Evolutionary conservation across 1,284 basidiomycete genomes (phyloP).

Genomic region (Schizopora paradoxa): DNA sequence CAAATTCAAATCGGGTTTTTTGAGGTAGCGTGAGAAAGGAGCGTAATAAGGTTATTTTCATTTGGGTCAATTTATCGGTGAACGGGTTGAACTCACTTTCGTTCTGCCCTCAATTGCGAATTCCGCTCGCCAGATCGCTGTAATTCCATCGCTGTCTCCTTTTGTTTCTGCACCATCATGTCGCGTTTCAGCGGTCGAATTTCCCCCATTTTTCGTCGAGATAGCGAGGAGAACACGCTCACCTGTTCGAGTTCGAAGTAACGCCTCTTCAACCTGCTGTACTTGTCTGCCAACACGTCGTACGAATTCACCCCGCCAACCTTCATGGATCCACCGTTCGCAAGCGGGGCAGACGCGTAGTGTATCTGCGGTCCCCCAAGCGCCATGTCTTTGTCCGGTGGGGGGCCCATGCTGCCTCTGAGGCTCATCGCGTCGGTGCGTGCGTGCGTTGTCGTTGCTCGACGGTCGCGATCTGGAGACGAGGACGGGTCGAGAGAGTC

Average conservation of each 20-base stretch:
- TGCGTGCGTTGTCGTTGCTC: neutral
- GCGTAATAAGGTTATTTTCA: neutral
- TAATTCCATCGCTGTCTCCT: conserved; percentile 48
- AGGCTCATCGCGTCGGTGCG: neutral
- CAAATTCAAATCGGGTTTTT: conserved; percentile 12
- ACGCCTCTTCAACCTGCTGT: conserved; percentile 54
- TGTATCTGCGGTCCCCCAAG: no score
- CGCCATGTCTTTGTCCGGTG: conserved; percentile 42
- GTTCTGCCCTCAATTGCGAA: conserved; percentile 49
- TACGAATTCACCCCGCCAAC: conserved; percentile 36
- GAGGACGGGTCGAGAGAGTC: neutral
- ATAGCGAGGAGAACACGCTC: conserved; percentile 25
- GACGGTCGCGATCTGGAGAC: neutral
- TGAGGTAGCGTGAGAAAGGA: neutral
- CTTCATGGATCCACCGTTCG: conserved; percentile 24
- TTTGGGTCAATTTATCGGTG: conserved; percentile 12
- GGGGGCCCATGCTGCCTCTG: conserved; percentile 25
- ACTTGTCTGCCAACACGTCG: conserved; percentile 51
- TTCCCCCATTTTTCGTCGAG: neutral
- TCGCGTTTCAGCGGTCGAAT: conserved; percentile 17
- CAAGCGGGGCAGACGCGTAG: no score
- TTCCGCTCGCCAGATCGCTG: conserved; percentile 53
- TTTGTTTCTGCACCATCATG: conserved; percentile 44
- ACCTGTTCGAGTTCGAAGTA: conserved; percentile 67
- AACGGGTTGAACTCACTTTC: conserved; percentile 43